These are phyloP conservation scores for Pseudomonodictys pantanalensis DNA, from an alignment of 495 filamentous ascomycete genomes.

Conservation along the genomic window DNA sequence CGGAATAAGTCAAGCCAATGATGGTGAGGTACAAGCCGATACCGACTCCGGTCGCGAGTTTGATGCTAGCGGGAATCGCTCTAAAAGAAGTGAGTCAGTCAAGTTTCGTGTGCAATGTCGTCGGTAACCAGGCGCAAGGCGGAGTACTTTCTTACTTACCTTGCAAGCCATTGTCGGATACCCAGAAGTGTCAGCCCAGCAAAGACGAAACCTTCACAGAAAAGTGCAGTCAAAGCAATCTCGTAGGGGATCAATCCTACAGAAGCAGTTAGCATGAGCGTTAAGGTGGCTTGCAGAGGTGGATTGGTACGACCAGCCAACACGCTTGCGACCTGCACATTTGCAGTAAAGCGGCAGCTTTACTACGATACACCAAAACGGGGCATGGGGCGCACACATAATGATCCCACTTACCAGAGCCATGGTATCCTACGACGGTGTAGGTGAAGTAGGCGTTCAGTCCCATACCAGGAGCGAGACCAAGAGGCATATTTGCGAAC, in stretches of 20 bases:
- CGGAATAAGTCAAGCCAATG: conserved; percentile 74
- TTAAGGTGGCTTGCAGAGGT: background rate
- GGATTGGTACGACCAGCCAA: background rate
- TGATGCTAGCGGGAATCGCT: conserved; percentile 72
- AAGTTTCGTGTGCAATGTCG: background rate
- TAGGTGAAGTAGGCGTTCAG: conserved; percentile 83
- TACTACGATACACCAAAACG: background rate
- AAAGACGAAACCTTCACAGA: conserved; percentile 30
- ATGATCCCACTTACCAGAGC: conserved; percentile 32
- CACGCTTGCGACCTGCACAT: no score
- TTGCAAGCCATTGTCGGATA: conserved; percentile 73
- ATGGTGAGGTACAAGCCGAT: conserved; percentile 78
- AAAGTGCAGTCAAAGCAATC: conserved; percentile 53
- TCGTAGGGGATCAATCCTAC: conserved; percentile 63
- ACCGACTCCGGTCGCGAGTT: conserved; percentile 77
- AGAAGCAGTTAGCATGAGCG: conserved; percentile 2
- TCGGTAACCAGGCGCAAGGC: background rate
- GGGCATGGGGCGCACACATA: background rate
- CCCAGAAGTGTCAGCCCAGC: conserved; percentile 58
- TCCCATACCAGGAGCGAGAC: conserved; percentile 66
- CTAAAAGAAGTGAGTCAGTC: conserved; percentile 41
- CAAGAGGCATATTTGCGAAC: conserved; percentile 57
- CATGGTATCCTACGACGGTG: conserved; percentile 74
- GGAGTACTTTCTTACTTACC: background rate
- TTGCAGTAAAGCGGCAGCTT: no score